phyloP scores from a whole-genome alignment of 805 yeast genomes.

The Suhomyces prunicola region DNA sequence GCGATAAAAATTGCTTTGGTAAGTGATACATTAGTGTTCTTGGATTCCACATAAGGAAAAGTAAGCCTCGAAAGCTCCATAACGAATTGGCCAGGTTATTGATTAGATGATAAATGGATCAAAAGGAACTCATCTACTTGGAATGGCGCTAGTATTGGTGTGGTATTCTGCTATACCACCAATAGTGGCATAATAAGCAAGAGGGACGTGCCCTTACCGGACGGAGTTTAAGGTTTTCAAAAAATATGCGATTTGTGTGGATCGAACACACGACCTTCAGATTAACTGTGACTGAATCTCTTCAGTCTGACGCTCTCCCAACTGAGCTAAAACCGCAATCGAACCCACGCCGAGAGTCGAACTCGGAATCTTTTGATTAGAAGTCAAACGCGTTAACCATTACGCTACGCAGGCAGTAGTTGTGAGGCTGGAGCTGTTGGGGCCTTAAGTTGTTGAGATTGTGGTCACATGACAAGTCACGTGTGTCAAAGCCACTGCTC shows the following conservation, averaged over 20 bases:
- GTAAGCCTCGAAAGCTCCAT: constrained; percentile 15
- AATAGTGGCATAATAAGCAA: background rate
- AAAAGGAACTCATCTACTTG: no score
- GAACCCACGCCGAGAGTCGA: constrained; percentile 54
- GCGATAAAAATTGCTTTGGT: constrained; percentile 25
- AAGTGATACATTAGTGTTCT: constrained; percentile 14
- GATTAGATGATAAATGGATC: background rate
- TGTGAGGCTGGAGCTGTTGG: background rate
- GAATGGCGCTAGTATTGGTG: no score
- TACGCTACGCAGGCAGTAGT: constrained; percentile 55
- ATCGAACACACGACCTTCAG: constrained; percentile 20
- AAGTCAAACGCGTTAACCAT: constrained; percentile 68
- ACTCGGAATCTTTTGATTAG: constrained; percentile 65
- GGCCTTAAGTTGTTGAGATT: no score
- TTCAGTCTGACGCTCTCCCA: constrained; percentile 42
- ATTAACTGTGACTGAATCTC: constrained; percentile 18
- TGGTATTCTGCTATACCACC: no score
- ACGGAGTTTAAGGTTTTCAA: background rate
- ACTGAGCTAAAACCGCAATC: constrained; percentile 35
- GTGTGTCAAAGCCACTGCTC: no score
- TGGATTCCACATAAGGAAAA: constrained; percentile 25
- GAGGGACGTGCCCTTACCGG: background rate
- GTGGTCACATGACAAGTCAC: no score
- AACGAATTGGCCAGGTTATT: background rate
- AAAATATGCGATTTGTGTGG: constrained; percentile 18